Evolutionary conservation across 2,329 filamentous ascomycete species (phyloP).

Genomic region (Tolypocladium sp.): DNA sequence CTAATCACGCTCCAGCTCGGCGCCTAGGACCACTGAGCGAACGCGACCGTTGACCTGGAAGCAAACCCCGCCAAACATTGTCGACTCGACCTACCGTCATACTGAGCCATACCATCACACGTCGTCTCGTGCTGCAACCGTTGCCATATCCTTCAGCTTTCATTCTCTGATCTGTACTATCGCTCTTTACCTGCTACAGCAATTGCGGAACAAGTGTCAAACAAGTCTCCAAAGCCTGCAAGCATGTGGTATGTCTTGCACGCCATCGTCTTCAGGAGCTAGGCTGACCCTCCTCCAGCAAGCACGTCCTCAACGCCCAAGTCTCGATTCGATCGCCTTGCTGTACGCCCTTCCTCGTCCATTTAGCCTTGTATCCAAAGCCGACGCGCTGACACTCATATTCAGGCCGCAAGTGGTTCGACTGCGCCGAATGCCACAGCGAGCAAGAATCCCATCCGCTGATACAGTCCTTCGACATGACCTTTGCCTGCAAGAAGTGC

Average conservation of each 20-base stretch:
- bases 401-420: conserved; percentile 91
- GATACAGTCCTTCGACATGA: conserved; percentile 74
- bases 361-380: background rate
- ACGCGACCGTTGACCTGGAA: background rate
- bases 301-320: conserved; percentile 97
- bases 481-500: conserved; percentile 97
- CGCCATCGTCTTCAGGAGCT: background rate
- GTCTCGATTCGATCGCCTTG: conserved; percentile 92
- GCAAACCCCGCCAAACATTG: background rate
- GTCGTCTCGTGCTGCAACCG: background rate
- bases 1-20: background rate
- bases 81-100: background rate
- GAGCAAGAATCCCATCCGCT: conserved; percentile 74
- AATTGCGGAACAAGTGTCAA: background rate
- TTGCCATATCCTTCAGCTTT: background rate
- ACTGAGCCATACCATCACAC: background rate
- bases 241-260: conserved; percentile 27
- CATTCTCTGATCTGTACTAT: background rate
- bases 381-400: background rate
- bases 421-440: conserved; percentile 89
- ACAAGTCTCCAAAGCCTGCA: background rate
- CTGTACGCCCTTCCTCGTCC: conserved; percentile 49
- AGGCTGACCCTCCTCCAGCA: conserved; percentile 45
- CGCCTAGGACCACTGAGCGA: background rate
- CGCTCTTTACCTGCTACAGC: background rate